Percentiles rank a stretch among this genome's conserved stretches.
phyloP scores from a whole-genome alignment of 768 basidiomycete species.

The Phylloporus arenicola region DNA sequence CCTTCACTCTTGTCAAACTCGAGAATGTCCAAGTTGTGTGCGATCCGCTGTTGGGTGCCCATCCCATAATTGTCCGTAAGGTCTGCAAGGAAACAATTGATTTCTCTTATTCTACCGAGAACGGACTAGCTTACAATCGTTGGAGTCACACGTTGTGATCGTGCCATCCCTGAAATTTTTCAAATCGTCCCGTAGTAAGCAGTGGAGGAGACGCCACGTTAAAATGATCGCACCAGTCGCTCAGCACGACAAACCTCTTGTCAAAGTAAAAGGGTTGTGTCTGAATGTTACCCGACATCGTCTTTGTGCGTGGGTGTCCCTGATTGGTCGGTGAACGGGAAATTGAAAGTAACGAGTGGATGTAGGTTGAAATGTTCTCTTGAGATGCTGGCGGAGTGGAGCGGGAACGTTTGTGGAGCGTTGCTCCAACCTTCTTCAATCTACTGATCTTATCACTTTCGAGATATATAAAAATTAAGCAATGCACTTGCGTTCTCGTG shows the following conservation, averaged over 20 bases:
- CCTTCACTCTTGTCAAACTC: slow-evolving; percentile 30
- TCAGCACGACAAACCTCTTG: slow-evolving; percentile 81
- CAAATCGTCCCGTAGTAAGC: background rate
- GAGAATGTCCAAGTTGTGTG: slow-evolving; percentile 65
- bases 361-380: background rate
- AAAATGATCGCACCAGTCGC: slow-evolving; percentile 68
- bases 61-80: slow-evolving; percentile 89
- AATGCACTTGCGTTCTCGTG: background rate
- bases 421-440: background rate
- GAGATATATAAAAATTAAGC: background rate
- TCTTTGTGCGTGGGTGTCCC: background rate
- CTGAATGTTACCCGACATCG: slow-evolving; percentile 10
- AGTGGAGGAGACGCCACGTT: background rate
- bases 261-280: slow-evolving; percentile 35
- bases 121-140: slow-evolving; percentile 63
- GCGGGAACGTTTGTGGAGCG: slow-evolving; percentile 16
- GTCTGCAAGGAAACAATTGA: slow-evolving; percentile 37
- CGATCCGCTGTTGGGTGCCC: slow-evolving; percentile 65
- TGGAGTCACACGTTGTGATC: slow-evolving; percentile 88
- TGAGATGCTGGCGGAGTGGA: background rate
- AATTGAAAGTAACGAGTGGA: background rate
- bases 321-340: background rate
- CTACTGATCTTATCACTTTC: slow-evolving; percentile 16
- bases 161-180: slow-evolving; percentile 70
- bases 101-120: background rate